phyloP scores from a whole-genome alignment of 352 stramenopile species.

The Globisporangium polare region DNA sequence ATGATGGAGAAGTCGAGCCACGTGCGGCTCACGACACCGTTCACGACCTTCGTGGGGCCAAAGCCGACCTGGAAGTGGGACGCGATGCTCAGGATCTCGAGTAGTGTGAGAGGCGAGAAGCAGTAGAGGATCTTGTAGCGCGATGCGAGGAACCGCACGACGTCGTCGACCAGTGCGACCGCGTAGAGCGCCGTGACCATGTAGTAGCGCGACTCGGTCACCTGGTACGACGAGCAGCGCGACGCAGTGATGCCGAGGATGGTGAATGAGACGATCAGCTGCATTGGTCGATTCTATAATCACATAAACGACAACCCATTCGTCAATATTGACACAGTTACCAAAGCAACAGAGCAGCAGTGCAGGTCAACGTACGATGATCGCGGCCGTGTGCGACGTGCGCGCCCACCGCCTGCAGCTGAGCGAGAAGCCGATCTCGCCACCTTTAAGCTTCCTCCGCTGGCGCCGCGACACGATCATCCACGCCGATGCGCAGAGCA shows the following conservation, averaged over 20 bases:
- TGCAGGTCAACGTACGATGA: conserved; percentile 44
- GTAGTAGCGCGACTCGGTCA: conserved; percentile 61
- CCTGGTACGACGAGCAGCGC: conserved; percentile 72
- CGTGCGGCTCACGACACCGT: conserved; percentile 53
- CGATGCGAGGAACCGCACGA: conserved; percentile 74
- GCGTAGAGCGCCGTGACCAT: conserved; percentile 60
- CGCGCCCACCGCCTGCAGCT: conserved; percentile 66
- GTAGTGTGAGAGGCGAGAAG: conserved; percentile 66
- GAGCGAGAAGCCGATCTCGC: conserved; percentile 82
- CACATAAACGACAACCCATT: not conserved
- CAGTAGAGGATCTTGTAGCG: conserved; percentile 81
- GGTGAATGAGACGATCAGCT: conserved; percentile 64
- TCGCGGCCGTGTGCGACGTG: conserved; percentile 61
- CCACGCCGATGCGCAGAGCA: conserved; percentile 54
- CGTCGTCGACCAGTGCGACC: conserved; percentile 55
- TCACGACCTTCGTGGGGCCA: conserved; percentile 53
- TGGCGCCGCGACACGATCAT: conserved; percentile 52
- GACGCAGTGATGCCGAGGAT: conserved; percentile 70
- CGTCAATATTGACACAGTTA: not conserved
- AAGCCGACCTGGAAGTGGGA: conserved; percentile 78
- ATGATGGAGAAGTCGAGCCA: conserved; percentile 88
- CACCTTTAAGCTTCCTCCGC: conserved; percentile 39
- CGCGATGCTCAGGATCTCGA: conserved; percentile 70
- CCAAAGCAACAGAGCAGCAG: no score
- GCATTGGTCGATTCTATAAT: conserved; percentile 64